These are phyloP conservation scores for Sindora glabra DNA, from an alignment of 306 rosid species.

Conservation along the genomic window DNA sequence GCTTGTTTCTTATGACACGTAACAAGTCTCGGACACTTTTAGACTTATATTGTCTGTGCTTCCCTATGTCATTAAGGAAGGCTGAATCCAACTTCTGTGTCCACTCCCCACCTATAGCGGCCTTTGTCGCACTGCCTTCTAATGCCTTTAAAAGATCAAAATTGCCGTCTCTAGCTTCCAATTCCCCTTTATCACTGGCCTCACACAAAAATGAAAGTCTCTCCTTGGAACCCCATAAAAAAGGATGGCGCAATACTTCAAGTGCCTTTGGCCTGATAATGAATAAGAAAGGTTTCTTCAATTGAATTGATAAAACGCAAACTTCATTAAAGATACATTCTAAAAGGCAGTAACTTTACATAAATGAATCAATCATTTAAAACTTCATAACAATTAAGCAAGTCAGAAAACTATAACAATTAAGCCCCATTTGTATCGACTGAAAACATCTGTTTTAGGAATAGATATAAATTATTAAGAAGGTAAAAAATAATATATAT, in stretches of 20 bases:
- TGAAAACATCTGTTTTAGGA: no score
- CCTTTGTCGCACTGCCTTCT: conserved; percentile 48
- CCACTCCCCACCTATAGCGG: conserved; percentile 70
- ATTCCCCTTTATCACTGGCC: conserved; percentile 67
- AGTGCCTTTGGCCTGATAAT: conserved; percentile 73
- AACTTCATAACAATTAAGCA: conserved; percentile 1
- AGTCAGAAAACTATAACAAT: neutral
- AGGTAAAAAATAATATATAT: no score
- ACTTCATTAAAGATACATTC: neutral
- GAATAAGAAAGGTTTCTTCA: neutral
- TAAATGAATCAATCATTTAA: neutral
- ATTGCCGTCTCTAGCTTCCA: conserved; percentile 48
- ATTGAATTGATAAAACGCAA: conserved; percentile 7
- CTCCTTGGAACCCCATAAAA: conserved; percentile 68
- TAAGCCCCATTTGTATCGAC: no score
- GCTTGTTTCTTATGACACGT: conserved; percentile 81
- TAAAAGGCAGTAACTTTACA: neutral
- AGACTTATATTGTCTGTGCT: conserved; percentile 59
- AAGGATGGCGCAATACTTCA: conserved; percentile 75
- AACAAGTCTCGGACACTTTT: conserved; percentile 72
- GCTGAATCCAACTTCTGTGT: conserved; percentile 55
- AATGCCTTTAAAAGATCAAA: conserved; percentile 47
- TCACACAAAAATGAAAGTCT: conserved; percentile 81
- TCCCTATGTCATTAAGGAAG: conserved; percentile 58
- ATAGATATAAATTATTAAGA: no score